These are phyloP conservation scores for Cryptococcus jaspeensis DNA, from an alignment of 1,284 basidiomycete species.

Conservation along the genomic window DNA sequence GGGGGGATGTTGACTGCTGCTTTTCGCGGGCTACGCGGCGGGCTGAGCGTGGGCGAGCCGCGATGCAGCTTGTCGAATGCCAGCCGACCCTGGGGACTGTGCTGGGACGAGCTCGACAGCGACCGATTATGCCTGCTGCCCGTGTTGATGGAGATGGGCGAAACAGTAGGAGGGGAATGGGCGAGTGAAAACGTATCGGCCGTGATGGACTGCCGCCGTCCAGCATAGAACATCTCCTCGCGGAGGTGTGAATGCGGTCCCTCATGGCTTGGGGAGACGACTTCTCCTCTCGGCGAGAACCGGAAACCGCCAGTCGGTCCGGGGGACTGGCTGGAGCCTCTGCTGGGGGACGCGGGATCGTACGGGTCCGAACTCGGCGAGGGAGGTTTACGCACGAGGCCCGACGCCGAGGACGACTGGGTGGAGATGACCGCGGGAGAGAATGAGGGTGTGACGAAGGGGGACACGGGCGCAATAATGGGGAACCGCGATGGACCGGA, in stretches of 20 bases:
- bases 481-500: conserved; percentile 29
- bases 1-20: not conserved
- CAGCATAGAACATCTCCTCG: conserved; percentile 9
- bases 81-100: conserved; percentile 1
- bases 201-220: conserved; percentile 23
- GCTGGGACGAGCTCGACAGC: conserved; percentile 13
- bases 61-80: conserved; percentile 1
- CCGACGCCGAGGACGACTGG: conserved; percentile 5
- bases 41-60: conserved; percentile 10
- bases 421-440: conserved; percentile 34
- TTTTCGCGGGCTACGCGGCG: conserved; percentile 11
- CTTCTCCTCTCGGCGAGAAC: conserved; percentile 19
- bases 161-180: conserved; percentile 19
- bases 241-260: conserved; percentile 8
- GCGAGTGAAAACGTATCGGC: conserved; percentile 11
- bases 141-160: conserved; percentile 13
- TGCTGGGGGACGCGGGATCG: conserved; percentile 15
- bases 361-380: conserved; percentile 17
- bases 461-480: conserved; percentile 37
- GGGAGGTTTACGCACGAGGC: conserved; percentile 13
- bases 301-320: conserved; percentile 3
- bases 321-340: conserved; percentile 7
- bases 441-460: conserved; percentile 45
- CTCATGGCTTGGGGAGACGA: too few species aligned
- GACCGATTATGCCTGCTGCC: conserved; percentile 20